phyloP scores from a whole-genome alignment of 305 asterid species.

The Plantago lanceolata region DNA sequence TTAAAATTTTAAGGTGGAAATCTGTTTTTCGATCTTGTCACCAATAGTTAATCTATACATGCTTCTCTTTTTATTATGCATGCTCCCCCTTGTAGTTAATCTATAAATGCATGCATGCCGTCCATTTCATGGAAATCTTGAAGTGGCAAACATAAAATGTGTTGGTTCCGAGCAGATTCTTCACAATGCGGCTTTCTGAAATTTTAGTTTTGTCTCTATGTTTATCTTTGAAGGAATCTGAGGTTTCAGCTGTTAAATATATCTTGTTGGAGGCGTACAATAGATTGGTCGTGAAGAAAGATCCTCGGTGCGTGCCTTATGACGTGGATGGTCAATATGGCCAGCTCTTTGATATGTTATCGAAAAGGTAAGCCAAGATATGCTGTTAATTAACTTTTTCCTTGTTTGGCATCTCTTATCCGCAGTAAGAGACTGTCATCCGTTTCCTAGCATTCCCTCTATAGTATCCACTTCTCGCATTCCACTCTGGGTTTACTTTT shows the following conservation, averaged over 20 bases:
- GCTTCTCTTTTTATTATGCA: neutral
- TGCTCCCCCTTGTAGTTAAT: neutral
- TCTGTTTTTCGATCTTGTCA: neutral
- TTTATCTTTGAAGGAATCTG: constrained; percentile 71
- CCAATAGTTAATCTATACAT: neutral
- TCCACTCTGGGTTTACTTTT: too few relatives aligned
- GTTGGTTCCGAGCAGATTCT: neutral
- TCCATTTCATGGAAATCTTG: neutral
- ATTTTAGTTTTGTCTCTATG: neutral
- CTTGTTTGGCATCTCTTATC: constrained; percentile 20
- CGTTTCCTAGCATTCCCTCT: constrained; percentile 1
- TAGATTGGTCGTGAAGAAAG: constrained; percentile 65
- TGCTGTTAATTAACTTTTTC: constrained; percentile 15
- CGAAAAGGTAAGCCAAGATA: constrained; percentile 53
- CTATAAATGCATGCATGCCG: neutral
- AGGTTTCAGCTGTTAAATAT: constrained; percentile 94
- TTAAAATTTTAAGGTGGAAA: neutral
- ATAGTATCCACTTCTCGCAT: too few relatives aligned
- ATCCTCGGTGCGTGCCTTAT: constrained; percentile 74
- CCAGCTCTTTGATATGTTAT: constrained; percentile 71
- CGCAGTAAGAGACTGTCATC: neutral
- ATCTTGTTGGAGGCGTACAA: constrained; percentile 63
- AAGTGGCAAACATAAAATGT: too few relatives aligned
- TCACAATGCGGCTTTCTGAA: neutral
- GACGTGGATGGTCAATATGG: constrained; percentile 65